Evolutionary conservation across 257 asterid genomes (phyloP).

Genomic region (Henckelia pumila): DNA sequence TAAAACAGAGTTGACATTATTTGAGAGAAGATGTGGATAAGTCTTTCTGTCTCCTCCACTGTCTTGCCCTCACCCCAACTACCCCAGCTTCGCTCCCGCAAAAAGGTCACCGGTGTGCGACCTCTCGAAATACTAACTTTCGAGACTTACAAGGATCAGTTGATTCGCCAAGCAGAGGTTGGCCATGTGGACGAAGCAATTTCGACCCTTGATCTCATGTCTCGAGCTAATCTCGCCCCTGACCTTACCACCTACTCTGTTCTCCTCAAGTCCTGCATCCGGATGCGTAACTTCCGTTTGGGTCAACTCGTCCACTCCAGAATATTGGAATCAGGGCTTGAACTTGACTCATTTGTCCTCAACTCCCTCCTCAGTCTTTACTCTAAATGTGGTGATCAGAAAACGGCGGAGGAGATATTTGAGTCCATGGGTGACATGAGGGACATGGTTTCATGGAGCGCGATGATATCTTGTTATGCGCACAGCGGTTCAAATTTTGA

Average conservation of each 20-base stretch:
- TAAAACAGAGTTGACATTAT: too few relatives aligned
- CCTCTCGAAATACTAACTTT: slow-evolving; percentile 31
- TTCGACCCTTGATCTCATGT: slow-evolving; percentile 69
- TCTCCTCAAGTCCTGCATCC: slow-evolving; percentile 88
- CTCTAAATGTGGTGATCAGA: slow-evolving; percentile 68
- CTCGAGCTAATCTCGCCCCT: slow-evolving; percentile 48
- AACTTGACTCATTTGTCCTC: slow-evolving; percentile 58
- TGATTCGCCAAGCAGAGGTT: slow-evolving; percentile 57
- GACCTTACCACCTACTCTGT: slow-evolving; percentile 74
- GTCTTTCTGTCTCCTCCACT: slow-evolving; percentile 45
- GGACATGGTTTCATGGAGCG: slow-evolving; percentile 91
- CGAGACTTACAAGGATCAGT: slow-evolving; percentile 53
- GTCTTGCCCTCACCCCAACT: slow-evolving; percentile 31
- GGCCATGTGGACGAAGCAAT: slow-evolving; percentile 65
- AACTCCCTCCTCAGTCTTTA: slow-evolving; percentile 82
- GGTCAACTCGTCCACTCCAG: slow-evolving; percentile 61
- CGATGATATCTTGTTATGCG: slow-evolving; percentile 82
- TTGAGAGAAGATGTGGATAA: slow-evolving; percentile 39
- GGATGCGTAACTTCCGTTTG: slow-evolving; percentile 55
- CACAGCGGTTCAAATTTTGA: slow-evolving; percentile 42
- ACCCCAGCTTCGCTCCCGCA: slow-evolving; percentile 32
- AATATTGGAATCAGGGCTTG: slow-evolving; percentile 40
- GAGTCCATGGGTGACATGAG: slow-evolving; percentile 50
- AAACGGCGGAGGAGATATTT: slow-evolving; percentile 56
- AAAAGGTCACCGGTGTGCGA: slow-evolving; percentile 25